These are phyloP conservation scores for Chlamydomonas schloesseri DNA, from an alignment of 139 green algal species.

Conservation along the genomic window DNA sequence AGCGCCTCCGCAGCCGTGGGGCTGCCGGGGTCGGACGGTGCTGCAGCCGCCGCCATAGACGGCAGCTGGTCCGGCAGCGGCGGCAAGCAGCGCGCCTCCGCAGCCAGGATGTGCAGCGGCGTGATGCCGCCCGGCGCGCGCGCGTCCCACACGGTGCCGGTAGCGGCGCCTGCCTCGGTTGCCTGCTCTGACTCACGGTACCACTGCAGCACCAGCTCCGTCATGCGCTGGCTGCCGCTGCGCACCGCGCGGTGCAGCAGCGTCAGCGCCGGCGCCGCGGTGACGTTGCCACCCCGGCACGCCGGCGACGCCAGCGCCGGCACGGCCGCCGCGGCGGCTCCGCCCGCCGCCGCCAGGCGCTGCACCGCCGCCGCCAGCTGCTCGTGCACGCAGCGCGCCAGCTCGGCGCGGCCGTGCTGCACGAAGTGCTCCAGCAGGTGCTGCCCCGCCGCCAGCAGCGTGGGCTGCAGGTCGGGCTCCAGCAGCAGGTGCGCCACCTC, in stretches of 20 bases:
- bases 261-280: background rate
- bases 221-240: background rate
- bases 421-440: conserved; percentile 21
- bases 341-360: too few species aligned
- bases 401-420: background rate
- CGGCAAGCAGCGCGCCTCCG: background rate
- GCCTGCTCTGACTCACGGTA: background rate
- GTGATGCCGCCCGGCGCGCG: background rate
- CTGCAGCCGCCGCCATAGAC: background rate
- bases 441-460: background rate
- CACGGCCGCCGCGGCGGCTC: background rate
- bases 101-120: conserved; percentile 31
- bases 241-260: conserved; percentile 38
- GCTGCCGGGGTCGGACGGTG: background rate
- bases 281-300: background rate
- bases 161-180: background rate
- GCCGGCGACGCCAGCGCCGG: background rate
- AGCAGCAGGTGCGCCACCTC: background rate
- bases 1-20: background rate
- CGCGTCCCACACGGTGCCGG: background rate
- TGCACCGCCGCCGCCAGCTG: background rate
- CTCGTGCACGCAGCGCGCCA: background rate
- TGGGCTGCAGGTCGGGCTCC: background rate
- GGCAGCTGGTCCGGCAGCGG: too few species aligned
- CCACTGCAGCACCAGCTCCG: conserved; percentile 1